Base-by-base conservation (phyloP, 176 grass and related monocot genomes). In the Sorghum bicolor region DNA sequence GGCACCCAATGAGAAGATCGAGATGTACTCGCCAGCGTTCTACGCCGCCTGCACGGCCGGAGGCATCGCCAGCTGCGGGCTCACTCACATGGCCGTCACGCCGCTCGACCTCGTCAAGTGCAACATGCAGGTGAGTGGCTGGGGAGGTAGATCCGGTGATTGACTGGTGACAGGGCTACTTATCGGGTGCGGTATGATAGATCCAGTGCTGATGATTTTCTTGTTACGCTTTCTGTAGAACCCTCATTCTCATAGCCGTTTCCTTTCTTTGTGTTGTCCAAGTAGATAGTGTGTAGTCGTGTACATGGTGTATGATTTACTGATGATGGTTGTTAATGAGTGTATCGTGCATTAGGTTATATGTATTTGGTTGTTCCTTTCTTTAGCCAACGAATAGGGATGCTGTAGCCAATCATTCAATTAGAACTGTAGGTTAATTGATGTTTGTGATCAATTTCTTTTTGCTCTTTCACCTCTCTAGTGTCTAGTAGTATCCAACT, bases 61-160 rank as follows among this genome's bases (percentile, higher is more conserved):
- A 14, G 96, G 93, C 37, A 94, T 96, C 63, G 93, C 93, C 76
- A 90, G 93, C 82, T 98, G 96, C 57, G 96, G 96, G 10, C 96
- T 94, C 83, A 98, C 96, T 79, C 96, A 98, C 81, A 98, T 57
- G 93, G 43, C 87, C 77, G 89, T 95, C 91, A 98, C 96, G 19
- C 96, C 93, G 44, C 93, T 98, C 85, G 93, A 98, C 75, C 85
- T 98, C 43, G 89, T 98, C 36, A 98, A 98, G 91, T 98, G 96
- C 11, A 95, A 98, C 36, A 95, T 98, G 93, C 96, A 99, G 87
- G 87, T 96, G 80, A 77, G 67, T 61, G 67, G 36, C 11, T 43
- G 7, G n/a, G 8, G 34, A 37, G 58, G 57, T 53, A 13, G 82
- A 76, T 76, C 43, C 26, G 3, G 26, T 6, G 17, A 4, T 41